A percentile compares a stretch with the other conserved stretches of the same genome.
These are phyloP conservation scores for Picochlorum sp. DNA, from an alignment of 139 green algal genomes.

Conservation along the genomic window DNA sequence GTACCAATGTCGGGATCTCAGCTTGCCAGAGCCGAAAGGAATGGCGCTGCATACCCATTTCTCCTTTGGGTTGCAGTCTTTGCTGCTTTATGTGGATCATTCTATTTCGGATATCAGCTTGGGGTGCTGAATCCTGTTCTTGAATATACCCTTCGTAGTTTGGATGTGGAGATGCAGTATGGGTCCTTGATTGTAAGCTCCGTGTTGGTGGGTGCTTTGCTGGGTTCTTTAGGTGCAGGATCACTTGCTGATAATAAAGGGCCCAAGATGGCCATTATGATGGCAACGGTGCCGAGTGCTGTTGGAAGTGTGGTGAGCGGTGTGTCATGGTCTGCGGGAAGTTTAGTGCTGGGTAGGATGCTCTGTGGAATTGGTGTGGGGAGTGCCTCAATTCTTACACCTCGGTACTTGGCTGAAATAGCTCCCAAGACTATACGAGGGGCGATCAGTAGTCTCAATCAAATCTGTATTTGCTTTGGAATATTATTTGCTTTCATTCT, in stretches of 20 bases:
- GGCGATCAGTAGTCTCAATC: constrained; percentile 80
- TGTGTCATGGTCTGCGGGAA: constrained; percentile 37
- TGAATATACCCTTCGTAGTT: constrained; percentile 16
- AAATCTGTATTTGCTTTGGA: constrained; percentile 90
- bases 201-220: constrained; percentile 62
- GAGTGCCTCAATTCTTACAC: constrained; percentile 77
- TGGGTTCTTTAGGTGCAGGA: constrained; percentile 56
- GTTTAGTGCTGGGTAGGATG: constrained; percentile 69
- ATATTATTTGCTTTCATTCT: constrained; percentile 79
- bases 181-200: constrained; percentile 63
- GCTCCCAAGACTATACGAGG: constrained; percentile 73
- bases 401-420: constrained; percentile 60
- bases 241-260: constrained; percentile 65
- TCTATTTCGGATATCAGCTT: constrained; percentile 51
- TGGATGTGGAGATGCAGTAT: constrained; percentile 32
- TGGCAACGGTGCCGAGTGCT: constrained; percentile 58
- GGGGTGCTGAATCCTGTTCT: constrained; percentile 54
- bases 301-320: constrained; percentile 59
- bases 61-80: constrained; percentile 22
- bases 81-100: constrained; percentile 19
- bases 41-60: constrained; percentile 12
- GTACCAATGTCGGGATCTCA: too few species aligned
- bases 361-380: constrained; percentile 85
- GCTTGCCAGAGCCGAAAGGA: too few species aligned
- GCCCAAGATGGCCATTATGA: constrained; percentile 52